Evolutionary conservation across 139 green algal species (phyloP).

Genomic region (Tetradesmus obliquus): DNA sequence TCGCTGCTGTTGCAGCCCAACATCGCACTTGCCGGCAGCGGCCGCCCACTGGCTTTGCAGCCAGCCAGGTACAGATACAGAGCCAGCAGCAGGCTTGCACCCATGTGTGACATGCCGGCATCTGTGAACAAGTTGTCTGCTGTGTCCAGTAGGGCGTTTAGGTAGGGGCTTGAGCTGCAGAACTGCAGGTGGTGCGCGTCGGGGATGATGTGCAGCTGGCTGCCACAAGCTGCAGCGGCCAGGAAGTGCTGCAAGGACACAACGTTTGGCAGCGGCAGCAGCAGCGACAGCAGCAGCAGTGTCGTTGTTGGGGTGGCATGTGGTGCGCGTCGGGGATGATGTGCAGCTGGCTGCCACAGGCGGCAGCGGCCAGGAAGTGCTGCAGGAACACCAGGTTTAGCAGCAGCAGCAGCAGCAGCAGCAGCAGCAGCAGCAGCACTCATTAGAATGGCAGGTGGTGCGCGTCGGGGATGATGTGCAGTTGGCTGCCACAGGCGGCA

Average conservation of each 20-base stretch:
- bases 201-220: not conserved
- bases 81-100: not conserved
- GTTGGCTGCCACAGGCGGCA: not conserved
- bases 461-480: not conserved
- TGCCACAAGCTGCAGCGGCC: not conserved
- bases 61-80: not conserved
- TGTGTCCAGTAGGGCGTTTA: not conserved
- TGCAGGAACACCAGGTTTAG: not conserved
- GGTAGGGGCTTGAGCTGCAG: not conserved
- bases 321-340: not conserved
- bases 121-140: not conserved
- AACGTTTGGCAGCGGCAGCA: not conserved
- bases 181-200: not conserved
- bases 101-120: not conserved
- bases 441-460: not conserved
- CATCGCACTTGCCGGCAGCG: not conserved
- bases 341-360: not conserved
- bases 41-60: not conserved
- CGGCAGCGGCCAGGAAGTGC: not conserved
- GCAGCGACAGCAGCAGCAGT: not conserved
- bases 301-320: not conserved
- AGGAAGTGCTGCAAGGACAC: not conserved
- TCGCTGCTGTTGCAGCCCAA: not conserved
- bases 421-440: not conserved
- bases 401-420: not conserved